Evolutionary conservation across 306 rosid species (phyloP), one percentile per base, ranked within the genome.

Genomic region (Inga leiocalycina): DNA sequence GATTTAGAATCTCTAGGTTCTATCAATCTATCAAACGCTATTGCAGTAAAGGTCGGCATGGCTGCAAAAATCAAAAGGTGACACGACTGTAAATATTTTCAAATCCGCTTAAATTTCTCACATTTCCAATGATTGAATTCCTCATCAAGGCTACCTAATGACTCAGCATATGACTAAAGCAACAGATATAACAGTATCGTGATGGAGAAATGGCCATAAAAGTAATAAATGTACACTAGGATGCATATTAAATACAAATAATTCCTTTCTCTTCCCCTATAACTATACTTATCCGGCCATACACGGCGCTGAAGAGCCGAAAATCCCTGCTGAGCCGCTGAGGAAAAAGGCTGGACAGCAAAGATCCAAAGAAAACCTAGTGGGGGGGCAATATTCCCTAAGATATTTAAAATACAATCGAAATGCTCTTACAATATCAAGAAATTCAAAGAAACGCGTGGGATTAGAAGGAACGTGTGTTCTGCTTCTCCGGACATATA

Each of bases 1-100:
- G 94, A 75, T 86, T 87, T 90, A 16, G 98, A 92, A 80, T 85
- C 83, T 82, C 92, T 94, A 74, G 97, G 87, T 57, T 97, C 98
- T 79, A 97, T 85, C 86, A 97, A 89, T 80, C 91, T 91, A 90
- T 97, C 97, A 68, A 97, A 87, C 49, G 98, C 95, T 64, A 97
- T 85, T 43, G 96, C 93, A 76, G 97, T 84, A 84, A 91, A 90
- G 45, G 94, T 86, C 64, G 97, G 92, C 99, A 97, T 97, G 83
- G 41, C 88, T 91, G 97, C 85, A 92, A 24, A 85, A 79, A 69
- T 45, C 64, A 89, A 44, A 83, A 83, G 78, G 49, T 30, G 9
- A 80, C 11, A 76, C 7, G 70, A 84, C 68, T 8, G 3, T 44
- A 12, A 80, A 82, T 45, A 80, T 32, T 83, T 11, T 3, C 39